Evolutionary conservation across 2,329 filamentous ascomycete species (phyloP).

Genomic region (Microdochium paspali): DNA sequence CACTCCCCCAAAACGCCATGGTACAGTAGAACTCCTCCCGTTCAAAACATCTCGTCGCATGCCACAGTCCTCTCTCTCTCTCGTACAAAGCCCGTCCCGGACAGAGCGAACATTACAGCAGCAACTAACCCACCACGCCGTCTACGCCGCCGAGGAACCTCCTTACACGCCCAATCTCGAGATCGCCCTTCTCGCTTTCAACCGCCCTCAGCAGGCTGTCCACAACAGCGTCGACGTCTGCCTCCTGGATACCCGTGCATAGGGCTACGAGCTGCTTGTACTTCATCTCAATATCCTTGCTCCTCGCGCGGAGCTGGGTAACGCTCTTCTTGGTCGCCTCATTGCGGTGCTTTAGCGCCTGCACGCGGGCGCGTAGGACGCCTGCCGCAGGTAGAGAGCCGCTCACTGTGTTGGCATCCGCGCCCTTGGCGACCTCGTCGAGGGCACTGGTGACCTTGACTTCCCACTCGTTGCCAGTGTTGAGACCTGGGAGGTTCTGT

Average conservation of each 20-base stretch:
- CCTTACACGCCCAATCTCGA: conserved; percentile 67
- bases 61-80: too few relatives aligned
- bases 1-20: too few relatives aligned
- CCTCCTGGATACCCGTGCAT: conserved; percentile 72
- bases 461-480: conserved; percentile 42
- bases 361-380: conserved; percentile 57
- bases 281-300: conserved; percentile 75
- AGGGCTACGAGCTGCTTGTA: conserved; percentile 82
- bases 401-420: conserved; percentile 24
- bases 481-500: conserved; percentile 32
- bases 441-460: conserved; percentile 40
- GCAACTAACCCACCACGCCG: conserved; percentile 28
- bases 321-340: conserved; percentile 58
- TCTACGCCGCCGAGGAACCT: conserved; percentile 76
- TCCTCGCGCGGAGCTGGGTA: conserved; percentile 63
- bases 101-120: too few relatives aligned
- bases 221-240: conserved; percentile 70
- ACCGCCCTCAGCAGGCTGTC: conserved; percentile 77
- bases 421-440: conserved; percentile 24
- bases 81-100: too few relatives aligned
- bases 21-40: too few relatives aligned
- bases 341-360: conserved; percentile 63
- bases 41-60: too few relatives aligned
- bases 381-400: conserved; percentile 46
- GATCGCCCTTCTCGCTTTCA: conserved; percentile 71